phyloP scores from a whole-genome alignment of 1,284 basidiomycete genomes.

The Heterobasidion parviporum region DNA sequence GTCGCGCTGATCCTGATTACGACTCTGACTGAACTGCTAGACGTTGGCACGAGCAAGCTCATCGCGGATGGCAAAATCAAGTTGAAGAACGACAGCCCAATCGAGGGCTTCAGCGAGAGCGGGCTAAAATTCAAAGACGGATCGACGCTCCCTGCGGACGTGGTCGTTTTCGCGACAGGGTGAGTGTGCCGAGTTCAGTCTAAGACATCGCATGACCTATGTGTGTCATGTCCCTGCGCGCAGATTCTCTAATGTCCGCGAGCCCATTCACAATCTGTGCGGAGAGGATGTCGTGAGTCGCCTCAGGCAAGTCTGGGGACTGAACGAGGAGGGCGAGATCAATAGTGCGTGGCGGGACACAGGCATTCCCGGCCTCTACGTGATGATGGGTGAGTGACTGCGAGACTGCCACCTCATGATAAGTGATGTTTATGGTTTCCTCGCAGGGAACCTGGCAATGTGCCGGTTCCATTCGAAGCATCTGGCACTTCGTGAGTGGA shows the following conservation, averaged over 20 bases:
- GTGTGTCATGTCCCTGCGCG: not conserved
- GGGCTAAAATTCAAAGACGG: conserved; percentile 62
- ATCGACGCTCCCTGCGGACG: conserved; percentile 53
- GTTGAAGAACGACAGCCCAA: conserved; percentile 55
- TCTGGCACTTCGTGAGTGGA: conserved; percentile 47
- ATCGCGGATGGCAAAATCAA: conserved; percentile 70
- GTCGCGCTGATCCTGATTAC: not conserved
- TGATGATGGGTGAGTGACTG: conserved; percentile 38
- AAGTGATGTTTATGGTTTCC: conserved; percentile 6
- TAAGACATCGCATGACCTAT: conserved; percentile 8
- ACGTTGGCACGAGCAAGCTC: conserved; percentile 56
- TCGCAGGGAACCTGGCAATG: conserved; percentile 41
- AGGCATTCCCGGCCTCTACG: conserved; percentile 46
- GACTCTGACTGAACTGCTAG: conserved; percentile 16
- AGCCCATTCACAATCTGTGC: conserved; percentile 35
- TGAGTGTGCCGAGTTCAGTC: conserved; percentile 4
- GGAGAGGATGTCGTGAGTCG: conserved; percentile 39
- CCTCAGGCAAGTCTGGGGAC: conserved; percentile 45
- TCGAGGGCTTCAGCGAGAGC: conserved; percentile 44
- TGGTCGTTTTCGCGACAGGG: conserved; percentile 64
- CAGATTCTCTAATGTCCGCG: conserved; percentile 31
- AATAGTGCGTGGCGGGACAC: conserved; percentile 39
- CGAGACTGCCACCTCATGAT: not conserved
- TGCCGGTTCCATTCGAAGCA: conserved; percentile 51
- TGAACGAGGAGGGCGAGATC: conserved; percentile 51